Conservation (phyloP, 352 stramenopile species). For the Peronospora destructor region DNA sequence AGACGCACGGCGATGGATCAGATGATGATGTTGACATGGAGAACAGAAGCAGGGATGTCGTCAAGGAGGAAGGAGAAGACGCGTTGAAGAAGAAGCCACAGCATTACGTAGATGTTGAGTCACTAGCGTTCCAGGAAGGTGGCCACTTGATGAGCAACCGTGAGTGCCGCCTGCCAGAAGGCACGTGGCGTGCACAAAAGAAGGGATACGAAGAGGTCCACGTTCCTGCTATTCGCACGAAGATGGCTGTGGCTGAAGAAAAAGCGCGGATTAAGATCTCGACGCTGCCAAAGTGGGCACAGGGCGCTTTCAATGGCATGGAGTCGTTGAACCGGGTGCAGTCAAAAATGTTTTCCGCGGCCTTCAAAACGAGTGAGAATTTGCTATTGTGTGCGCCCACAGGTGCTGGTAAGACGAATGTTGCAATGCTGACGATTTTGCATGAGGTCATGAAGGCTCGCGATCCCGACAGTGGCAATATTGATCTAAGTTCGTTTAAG, state of each 20-base stretch:
- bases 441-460: conserved; percentile 94
- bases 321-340: conserved; percentile 98
- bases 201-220: conserved; percentile 98
- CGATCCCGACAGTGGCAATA: conserved; percentile 67
- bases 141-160: conserved; percentile 98
- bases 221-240: conserved; percentile 92
- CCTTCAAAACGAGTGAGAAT: conserved; percentile 94
- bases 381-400: conserved; percentile 98
- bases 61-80: conserved; percentile 17
- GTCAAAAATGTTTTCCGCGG: conserved; percentile 92
- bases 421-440: conserved; percentile 97
- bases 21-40: conserved; percentile 57
- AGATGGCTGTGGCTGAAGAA: conserved; percentile 63
- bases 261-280: conserved; percentile 84
- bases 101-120: conserved; percentile 92
- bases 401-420: conserved; percentile 98
- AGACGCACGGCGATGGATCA: conserved; percentile 21
- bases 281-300: conserved; percentile 93
- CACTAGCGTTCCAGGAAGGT: conserved; percentile 92
- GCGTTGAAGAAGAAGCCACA: conserved; percentile 51
- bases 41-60: conserved; percentile 15
- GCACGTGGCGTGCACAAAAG: conserved; percentile 96
- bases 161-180: conserved; percentile 92
- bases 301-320: conserved; percentile 95
- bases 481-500: conserved; percentile 97